These are phyloP conservation scores for Lithospermum erythrorhizon DNA, from an alignment of 257 asterid genomes.

Conservation along the genomic window DNA sequence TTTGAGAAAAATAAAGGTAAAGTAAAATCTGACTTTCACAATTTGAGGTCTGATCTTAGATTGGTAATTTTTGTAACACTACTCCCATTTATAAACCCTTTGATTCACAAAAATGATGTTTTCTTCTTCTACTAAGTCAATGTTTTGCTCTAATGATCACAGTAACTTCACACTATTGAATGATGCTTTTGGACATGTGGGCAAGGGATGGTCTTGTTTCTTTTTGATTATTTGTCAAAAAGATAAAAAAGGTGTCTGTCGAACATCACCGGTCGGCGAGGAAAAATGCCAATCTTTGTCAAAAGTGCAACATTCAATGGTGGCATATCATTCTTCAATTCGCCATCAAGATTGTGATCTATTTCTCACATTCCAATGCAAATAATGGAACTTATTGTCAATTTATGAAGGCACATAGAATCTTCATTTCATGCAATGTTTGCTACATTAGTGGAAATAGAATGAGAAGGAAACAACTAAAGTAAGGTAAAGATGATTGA, in stretches of 20 bases:
- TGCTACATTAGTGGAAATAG: too few relatives aligned
- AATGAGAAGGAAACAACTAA: too few relatives aligned
- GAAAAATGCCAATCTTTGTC: conserved; percentile 31
- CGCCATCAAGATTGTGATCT: conserved; percentile 1
- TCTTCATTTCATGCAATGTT: neutral
- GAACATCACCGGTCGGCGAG: conserved; percentile 27
- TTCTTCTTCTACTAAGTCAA: too few relatives aligned
- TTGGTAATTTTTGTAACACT: too few relatives aligned
- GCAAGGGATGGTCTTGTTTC: conserved; percentile 2
- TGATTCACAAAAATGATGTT: too few relatives aligned
- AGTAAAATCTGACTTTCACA: too few relatives aligned
- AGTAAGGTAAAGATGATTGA: neutral
- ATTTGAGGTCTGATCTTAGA: too few relatives aligned
- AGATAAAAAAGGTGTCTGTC: conserved; percentile 8
- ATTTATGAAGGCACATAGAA: conserved; percentile 7
- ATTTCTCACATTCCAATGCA: conserved; percentile 16
- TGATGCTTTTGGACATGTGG: neutral
- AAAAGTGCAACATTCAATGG: conserved; percentile 27
- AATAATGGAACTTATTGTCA: too few relatives aligned
- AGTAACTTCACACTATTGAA: neutral
- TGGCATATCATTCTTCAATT: conserved; percentile 11
- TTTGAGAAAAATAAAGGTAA: too few relatives aligned
- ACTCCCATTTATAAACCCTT: too few relatives aligned
- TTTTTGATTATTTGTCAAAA: conserved; percentile 11
- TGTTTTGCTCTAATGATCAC: too few relatives aligned